Conservation (phyloP, 352 stramenopile species). For the Globisporangium orthogonon region DNA sequence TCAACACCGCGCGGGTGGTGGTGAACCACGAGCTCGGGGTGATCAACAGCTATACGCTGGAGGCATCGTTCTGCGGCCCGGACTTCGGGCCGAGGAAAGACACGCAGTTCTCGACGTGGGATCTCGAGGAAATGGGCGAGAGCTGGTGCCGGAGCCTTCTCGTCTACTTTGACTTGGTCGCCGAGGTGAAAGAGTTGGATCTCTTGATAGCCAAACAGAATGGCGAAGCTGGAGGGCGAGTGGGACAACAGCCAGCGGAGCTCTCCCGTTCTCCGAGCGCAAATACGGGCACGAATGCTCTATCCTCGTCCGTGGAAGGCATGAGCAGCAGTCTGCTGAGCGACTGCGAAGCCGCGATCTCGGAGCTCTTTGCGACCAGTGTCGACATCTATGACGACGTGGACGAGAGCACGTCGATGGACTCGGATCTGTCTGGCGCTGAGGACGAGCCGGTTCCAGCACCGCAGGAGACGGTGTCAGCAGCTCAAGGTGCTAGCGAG, state of each 20-base stretch:
- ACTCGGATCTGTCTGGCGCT: conserved; percentile 62
- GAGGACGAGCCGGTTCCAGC: conserved; percentile 55
- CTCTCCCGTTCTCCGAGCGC: neutral
- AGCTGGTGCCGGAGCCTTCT: conserved; percentile 71
- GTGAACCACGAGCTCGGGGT: conserved; percentile 84
- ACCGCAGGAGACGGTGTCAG: neutral
- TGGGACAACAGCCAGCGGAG: neutral
- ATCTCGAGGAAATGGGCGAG: conserved; percentile 72
- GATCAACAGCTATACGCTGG: conserved; percentile 85
- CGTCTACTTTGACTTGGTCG: conserved; percentile 60
- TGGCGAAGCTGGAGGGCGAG: conserved; percentile 4
- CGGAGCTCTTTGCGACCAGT: conserved; percentile 36
- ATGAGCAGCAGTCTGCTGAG: conserved; percentile 34
- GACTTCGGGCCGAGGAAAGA: conserved; percentile 63
- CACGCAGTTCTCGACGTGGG: conserved; percentile 69
- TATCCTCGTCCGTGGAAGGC: conserved; percentile 5
- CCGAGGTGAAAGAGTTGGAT: conserved; percentile 38
- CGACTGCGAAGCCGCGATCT: conserved; percentile 58
- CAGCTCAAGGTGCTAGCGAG: neutral
- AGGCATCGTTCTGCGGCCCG: conserved; percentile 87
- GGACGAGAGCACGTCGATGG: conserved; percentile 14
- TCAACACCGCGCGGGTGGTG: conserved; percentile 87
- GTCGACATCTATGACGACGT: conserved; percentile 15
- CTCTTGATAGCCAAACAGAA: neutral
- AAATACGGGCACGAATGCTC: neutral